A percentile compares a stretch with the other conserved stretches of the same genome.
phyloP scores from a whole-genome alignment of 23 red algal genomes.

The Cyanidium caldarium region DNA sequence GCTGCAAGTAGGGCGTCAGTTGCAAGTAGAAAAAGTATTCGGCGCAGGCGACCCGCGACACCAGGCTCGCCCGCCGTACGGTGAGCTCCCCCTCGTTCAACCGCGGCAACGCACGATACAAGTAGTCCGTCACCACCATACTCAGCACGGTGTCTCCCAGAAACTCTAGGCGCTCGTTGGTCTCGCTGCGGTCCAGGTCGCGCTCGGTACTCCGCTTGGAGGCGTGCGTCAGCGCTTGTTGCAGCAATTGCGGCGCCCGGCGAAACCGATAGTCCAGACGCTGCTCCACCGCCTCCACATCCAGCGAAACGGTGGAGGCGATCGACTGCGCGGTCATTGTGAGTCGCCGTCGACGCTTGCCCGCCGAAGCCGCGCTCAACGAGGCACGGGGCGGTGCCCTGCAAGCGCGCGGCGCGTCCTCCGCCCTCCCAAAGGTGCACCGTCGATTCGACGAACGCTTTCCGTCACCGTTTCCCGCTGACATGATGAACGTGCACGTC shows the following conservation, averaged over 20 bases:
- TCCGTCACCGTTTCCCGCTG: too few relatives aligned
- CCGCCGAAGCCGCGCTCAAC: too few relatives aligned
- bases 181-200: not conserved
- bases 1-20: not conserved
- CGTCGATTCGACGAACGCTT: too few relatives aligned
- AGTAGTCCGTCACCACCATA: not conserved
- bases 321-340: too few relatives aligned
- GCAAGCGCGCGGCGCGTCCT: too few relatives aligned
- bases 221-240: conserved; percentile 1
- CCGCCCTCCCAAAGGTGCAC: too few relatives aligned
- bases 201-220: not conserved
- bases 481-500: too few relatives aligned
- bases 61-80: not conserved
- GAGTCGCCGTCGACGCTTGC: too few relatives aligned
- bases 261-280: conserved; percentile 10
- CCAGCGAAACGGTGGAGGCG: too few relatives aligned
- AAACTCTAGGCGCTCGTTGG: conserved; percentile 22
- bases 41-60: conserved; percentile 11
- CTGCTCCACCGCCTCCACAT: too few relatives aligned
- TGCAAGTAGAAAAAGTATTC: conserved; percentile 6
- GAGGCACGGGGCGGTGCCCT: too few relatives aligned
- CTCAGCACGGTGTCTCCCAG: conserved; percentile 12
- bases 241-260: not conserved
- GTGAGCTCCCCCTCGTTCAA: conserved; percentile 10
- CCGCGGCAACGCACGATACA: conserved; percentile 11